These are phyloP conservation scores for Stephania japonica DNA, from an alignment of 164 flowering plant genomes.

Conservation along the genomic window DNA sequence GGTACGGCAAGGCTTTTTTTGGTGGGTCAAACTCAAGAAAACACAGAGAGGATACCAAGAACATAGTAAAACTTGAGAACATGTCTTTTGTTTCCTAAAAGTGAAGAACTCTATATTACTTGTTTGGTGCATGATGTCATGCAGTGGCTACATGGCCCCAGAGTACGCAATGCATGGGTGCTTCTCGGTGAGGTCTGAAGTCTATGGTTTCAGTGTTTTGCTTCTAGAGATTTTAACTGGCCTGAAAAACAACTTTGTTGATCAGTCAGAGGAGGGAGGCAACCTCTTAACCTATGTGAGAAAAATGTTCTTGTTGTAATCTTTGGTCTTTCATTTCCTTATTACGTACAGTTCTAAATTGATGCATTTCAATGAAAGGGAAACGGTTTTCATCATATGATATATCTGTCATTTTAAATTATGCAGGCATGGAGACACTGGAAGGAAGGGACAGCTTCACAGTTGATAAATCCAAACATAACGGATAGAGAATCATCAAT, in stretches of 20 bases:
- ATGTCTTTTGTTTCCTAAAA: not conserved
- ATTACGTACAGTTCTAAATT: too few relatives aligned
- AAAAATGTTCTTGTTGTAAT: too few relatives aligned
- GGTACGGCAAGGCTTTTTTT: slow-evolving; percentile 39
- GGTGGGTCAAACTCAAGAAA: slow-evolving; percentile 27
- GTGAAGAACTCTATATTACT: not conserved
- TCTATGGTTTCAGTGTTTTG: slow-evolving; percentile 35
- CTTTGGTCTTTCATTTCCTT: too few relatives aligned
- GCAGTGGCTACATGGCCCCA: slow-evolving; percentile 57
- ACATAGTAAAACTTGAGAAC: slow-evolving; percentile 25
- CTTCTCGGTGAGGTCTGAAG: slow-evolving; percentile 42
- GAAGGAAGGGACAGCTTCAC: slow-evolving; percentile 7
- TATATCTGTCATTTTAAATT: too few relatives aligned
- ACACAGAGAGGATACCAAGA: slow-evolving; percentile 29
- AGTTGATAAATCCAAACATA: slow-evolving; percentile 12
- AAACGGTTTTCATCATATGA: too few relatives aligned
- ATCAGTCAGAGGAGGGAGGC: not conserved
- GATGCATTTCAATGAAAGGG: too few relatives aligned
- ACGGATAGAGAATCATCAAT: too few relatives aligned
- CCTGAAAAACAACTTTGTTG: not conserved
- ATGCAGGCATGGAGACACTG: too few relatives aligned
- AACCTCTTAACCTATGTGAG: slow-evolving; percentile 6
- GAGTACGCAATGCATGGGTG: slow-evolving; percentile 44
- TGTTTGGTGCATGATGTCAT: not conserved
- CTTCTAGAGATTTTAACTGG: slow-evolving; percentile 3